Percentiles rank a stretch among this genome's conserved stretches.
Evolutionary conservation across 1,139 yeast genomes (phyloP).

Genomic region (Geotrichum citri-aurantii): DNA sequence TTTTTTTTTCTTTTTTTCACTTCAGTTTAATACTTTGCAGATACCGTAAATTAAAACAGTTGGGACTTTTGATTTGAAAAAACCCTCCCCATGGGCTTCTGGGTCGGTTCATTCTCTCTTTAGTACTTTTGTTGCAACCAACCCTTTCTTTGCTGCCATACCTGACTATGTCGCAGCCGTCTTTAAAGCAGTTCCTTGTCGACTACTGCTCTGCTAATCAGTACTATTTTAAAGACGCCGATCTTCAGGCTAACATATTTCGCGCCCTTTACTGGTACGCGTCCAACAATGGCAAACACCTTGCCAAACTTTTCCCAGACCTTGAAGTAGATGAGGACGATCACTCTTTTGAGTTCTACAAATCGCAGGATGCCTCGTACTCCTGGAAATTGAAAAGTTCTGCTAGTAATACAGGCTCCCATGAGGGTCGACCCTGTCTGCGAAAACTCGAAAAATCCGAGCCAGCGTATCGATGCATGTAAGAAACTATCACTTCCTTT

Average conservation of each 20-base stretch:
- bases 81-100: not conserved
- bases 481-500: conserved; percentile 19
- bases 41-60: not conserved
- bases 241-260: not conserved
- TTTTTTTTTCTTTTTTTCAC: too few species aligned
- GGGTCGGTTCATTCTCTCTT: not conserved
- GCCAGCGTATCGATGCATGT: conserved; percentile 69
- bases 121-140: not conserved
- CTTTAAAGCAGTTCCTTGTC: not conserved
- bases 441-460: conserved; percentile 72
- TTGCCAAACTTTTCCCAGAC: not conserved
- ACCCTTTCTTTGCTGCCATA: not conserved
- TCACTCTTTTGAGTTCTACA: not conserved
- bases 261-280: not conserved
- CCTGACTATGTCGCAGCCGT: not conserved
- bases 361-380: not conserved
- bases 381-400: not conserved
- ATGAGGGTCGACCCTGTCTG: conserved; percentile 61
- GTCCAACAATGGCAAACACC: not conserved
- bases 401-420: not conserved
- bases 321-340: not conserved
- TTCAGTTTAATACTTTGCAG: not conserved
- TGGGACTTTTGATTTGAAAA: not conserved
- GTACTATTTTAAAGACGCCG: not conserved
- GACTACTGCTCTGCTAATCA: not conserved